Evolutionary conservation across 2,329 filamentous ascomycete species (phyloP).

Genomic region (Aspergillus unguis): DNA sequence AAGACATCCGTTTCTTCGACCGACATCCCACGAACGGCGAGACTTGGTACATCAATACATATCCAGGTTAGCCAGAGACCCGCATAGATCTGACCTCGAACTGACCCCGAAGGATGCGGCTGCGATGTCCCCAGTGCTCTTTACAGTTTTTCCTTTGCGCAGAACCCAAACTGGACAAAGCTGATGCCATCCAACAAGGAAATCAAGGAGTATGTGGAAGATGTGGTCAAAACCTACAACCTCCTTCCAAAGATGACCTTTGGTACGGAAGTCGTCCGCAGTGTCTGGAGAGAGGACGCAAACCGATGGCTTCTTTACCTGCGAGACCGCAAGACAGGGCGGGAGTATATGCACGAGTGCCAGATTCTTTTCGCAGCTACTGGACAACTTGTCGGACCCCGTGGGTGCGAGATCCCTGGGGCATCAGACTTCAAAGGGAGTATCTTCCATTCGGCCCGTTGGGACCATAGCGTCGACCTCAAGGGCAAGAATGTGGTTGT

Average conservation of each 20-base stretch:
- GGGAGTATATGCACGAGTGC: constrained; percentile 39
- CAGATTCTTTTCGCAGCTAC: constrained; percentile 52
- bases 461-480: constrained; percentile 23
- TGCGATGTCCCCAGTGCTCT: constrained; percentile 53
- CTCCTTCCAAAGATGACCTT: constrained; percentile 31
- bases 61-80: constrained; percentile 43
- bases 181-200: constrained; percentile 49
- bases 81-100: constrained; percentile 2
- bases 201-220: constrained; percentile 50
- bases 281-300: constrained; percentile 50
- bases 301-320: constrained; percentile 45
- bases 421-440: constrained; percentile 19
- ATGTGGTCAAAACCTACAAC: constrained; percentile 47
- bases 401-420: constrained; percentile 38
- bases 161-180: constrained; percentile 50
- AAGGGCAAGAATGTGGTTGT: constrained; percentile 28
- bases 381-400: constrained; percentile 43
- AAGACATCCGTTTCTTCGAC: constrained; percentile 60
- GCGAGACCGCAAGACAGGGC: constrained; percentile 22
- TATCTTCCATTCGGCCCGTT: constrained; percentile 28
- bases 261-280: constrained; percentile 12
- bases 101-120: constrained; percentile 38
- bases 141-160: constrained; percentile 56
- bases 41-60: constrained; percentile 61
- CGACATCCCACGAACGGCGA: constrained; percentile 54